These are phyloP conservation scores for Ramalina intermedia DNA, from an alignment of 495 filamentous ascomycete genomes.

Conservation along the genomic window DNA sequence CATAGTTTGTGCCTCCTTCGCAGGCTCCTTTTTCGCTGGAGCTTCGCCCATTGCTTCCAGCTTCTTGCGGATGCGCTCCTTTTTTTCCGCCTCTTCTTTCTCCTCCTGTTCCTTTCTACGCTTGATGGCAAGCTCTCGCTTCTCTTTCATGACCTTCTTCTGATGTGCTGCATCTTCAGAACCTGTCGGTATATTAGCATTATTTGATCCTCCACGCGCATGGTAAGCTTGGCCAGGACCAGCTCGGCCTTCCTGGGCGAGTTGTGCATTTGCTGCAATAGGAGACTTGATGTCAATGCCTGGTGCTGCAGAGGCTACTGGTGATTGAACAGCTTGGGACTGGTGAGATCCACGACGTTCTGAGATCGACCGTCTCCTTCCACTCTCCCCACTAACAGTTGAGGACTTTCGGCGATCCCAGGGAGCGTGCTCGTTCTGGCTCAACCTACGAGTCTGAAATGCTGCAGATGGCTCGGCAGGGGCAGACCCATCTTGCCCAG, in stretches of 20 bases:
- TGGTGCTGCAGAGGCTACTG: slow-evolving; percentile 16
- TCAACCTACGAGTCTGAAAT: slow-evolving; percentile 69
- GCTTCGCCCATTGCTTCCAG: slow-evolving; percentile 65
- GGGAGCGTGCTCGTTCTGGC: slow-evolving; percentile 46
- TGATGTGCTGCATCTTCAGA: slow-evolving; percentile 51
- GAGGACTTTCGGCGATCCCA: slow-evolving; percentile 83
- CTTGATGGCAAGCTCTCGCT: slow-evolving; percentile 59
- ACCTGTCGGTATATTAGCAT: slow-evolving; percentile 17
- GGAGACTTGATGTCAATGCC: slow-evolving; percentile 9
- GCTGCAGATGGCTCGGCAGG: slow-evolving; percentile 85
- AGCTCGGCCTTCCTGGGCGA: slow-evolving; percentile 2
- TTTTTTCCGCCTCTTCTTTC: slow-evolving; percentile 59
- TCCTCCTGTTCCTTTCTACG: slow-evolving; percentile 71
- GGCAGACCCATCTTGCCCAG: slow-evolving; percentile 38
- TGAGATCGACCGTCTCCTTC: slow-evolving; percentile 32
- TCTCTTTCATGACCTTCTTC: slow-evolving; percentile 74
- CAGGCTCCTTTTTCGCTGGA: slow-evolving; percentile 31
- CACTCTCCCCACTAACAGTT: slow-evolving; percentile 85
- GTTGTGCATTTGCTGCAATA: slow-evolving; percentile 4
- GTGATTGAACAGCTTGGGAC: not conserved
- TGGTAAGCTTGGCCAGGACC: slow-evolving; percentile 4
- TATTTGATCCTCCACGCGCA: not conserved
- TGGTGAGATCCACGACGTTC: slow-evolving; percentile 22
- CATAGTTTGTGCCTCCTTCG: slow-evolving; percentile 12
- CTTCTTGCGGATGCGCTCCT: slow-evolving; percentile 72